These are phyloP conservation scores for Citrus sp. DNA, from an alignment of 345 rosid species.

Conservation along the genomic window DNA sequence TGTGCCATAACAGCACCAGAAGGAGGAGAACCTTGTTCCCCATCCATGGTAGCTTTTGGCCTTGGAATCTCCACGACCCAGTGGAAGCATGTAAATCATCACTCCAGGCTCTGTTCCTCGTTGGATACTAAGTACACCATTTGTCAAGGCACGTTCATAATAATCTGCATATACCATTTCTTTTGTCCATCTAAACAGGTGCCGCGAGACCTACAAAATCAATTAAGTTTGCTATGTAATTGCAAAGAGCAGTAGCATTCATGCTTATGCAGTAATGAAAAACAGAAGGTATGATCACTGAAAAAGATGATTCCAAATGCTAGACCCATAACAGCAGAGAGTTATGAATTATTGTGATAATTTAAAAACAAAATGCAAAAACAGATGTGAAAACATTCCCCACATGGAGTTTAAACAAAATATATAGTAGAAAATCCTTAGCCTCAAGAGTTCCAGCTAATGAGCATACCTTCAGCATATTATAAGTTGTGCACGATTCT, in stretches of 20 bases:
- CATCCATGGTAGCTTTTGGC: slow-evolving; percentile 73
- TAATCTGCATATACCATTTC: slow-evolving; percentile 87
- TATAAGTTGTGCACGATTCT: slow-evolving; percentile 93
- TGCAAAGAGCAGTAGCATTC: background rate
- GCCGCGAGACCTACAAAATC: slow-evolving; percentile 67
- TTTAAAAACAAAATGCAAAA: background rate
- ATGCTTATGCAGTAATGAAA: background rate
- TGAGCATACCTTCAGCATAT: slow-evolving; percentile 77
- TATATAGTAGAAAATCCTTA: background rate
- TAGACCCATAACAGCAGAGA: background rate
- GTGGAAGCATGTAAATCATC: slow-evolving; percentile 98
- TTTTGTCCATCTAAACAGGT: slow-evolving; percentile 90
- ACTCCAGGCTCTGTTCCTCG: slow-evolving; percentile 87
- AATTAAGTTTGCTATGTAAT: background rate
- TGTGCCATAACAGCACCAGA: slow-evolving; percentile 99
- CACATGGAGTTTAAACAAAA: background rate
- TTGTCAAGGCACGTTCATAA: slow-evolving; percentile 85
- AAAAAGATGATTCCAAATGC: background rate
- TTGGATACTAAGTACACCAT: slow-evolving; percentile 88
- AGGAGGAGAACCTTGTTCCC: slow-evolving; percentile 69
- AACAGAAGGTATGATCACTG: background rate
- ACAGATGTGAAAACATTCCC: background rate
- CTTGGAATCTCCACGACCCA: slow-evolving; percentile 69
- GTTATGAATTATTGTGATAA: background rate
- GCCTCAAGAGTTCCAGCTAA: background rate